Conservation (phyloP, 176 grass and related monocot genomes). For the Oryza meyeriana region DNA sequence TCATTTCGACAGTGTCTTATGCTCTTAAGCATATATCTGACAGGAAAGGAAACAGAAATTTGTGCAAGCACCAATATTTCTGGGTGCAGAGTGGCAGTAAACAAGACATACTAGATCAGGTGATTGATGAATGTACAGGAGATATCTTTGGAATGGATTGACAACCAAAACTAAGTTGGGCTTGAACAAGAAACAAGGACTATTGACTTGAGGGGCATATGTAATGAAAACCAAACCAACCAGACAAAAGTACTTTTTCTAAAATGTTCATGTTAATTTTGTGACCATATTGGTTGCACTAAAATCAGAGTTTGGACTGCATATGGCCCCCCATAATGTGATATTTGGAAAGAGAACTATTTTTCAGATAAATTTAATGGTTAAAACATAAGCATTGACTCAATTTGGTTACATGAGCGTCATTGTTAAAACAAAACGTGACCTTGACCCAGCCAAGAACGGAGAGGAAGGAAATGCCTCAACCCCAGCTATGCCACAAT, state of each 20-base stretch:
- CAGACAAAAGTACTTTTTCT: background rate
- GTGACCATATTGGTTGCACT: background rate
- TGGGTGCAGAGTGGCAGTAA: background rate
- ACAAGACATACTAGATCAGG: background rate
- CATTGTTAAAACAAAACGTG: no score
- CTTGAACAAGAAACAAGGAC: background rate
- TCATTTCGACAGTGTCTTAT: background rate
- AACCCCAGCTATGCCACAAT: no score
- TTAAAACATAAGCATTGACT: no score
- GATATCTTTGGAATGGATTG: background rate
- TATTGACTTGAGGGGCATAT: background rate
- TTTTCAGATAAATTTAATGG: no score
- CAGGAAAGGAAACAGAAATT: background rate
- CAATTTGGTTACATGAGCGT: no score
- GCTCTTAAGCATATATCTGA: background rate
- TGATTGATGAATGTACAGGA: background rate
- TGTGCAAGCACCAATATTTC: conserved; percentile 15
- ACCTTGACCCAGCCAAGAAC: no score
- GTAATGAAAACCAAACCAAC: background rate
- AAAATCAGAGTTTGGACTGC: no score
- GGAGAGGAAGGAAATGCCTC: no score
- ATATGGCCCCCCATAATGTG: no score
- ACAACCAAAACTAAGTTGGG: background rate
- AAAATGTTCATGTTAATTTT: background rate
- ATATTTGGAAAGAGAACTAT: no score